These are phyloP conservation scores for Boletellus sp. DNA, from an alignment of 1,284 basidiomycete species.

Conservation along the genomic window DNA sequence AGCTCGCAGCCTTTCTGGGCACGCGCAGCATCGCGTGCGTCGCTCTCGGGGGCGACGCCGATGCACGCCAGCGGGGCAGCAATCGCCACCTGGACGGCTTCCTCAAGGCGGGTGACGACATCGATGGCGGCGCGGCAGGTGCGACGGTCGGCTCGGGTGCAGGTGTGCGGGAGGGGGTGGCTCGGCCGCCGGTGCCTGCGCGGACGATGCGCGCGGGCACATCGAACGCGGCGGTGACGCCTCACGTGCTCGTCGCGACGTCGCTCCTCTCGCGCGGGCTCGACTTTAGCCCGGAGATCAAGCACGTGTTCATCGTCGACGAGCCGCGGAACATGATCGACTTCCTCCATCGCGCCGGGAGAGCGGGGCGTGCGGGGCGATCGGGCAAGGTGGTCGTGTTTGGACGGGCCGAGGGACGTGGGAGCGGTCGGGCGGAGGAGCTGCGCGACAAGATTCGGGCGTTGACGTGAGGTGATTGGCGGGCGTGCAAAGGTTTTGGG, in stretches of 20 bases:
- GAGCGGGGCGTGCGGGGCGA: constrained; percentile 70
- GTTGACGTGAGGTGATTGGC: too few species aligned
- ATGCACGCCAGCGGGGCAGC: constrained; percentile 56
- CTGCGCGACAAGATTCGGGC: constrained; percentile 48
- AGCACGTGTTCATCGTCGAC: constrained; percentile 81
- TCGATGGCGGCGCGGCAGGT: too few species aligned
- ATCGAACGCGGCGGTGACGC: constrained; percentile 33
- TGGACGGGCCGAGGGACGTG: constrained; percentile 56
- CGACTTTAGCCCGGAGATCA: constrained; percentile 76
- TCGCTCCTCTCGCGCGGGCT: constrained; percentile 88
- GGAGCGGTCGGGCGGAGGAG: constrained; percentile 48
- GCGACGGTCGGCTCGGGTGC: too few species aligned
- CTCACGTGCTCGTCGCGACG: constrained; percentile 81
- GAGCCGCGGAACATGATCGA: constrained; percentile 84
- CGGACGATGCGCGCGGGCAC: constrained; percentile 4
- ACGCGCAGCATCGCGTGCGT: constrained; percentile 62
- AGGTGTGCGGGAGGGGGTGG: too few species aligned
- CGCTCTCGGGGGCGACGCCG: constrained; percentile 56
- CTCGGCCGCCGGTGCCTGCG: too few species aligned
- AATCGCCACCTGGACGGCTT: constrained; percentile 77
- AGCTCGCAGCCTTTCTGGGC: constrained; percentile 54
- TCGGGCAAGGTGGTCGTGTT: constrained; percentile 68
- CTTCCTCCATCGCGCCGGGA: constrained; percentile 85
- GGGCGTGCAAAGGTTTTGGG: too few species aligned
- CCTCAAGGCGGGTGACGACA: constrained; percentile 38